These are phyloP conservation scores for Leonotis leonurus DNA, from an alignment of 257 asterid species.

Conservation along the genomic window DNA sequence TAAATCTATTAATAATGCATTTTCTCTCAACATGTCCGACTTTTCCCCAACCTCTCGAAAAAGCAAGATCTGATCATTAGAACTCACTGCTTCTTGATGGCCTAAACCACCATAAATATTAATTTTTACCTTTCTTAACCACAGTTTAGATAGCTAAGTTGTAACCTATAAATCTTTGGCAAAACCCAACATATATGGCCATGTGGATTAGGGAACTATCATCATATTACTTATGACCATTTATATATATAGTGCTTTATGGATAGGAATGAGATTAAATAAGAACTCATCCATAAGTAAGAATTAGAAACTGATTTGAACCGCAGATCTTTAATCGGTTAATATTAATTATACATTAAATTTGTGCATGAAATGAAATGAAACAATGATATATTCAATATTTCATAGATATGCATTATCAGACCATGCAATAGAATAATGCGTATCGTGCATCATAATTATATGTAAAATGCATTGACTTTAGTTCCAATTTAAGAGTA, in stretches of 20 bases:
- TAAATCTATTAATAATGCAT: background rate
- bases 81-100: conserved; percentile 22
- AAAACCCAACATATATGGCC: background rate
- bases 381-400: too few species aligned
- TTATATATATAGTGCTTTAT: background rate
- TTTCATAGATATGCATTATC: too few species aligned
- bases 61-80: background rate
- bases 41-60: conserved; percentile 17
- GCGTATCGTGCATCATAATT: too few species aligned
- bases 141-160: conserved; percentile 19
- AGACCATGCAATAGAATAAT: too few species aligned
- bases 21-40: conserved; percentile 22
- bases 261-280: too few species aligned
- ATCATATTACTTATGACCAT: background rate
- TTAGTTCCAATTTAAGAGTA: too few species aligned
- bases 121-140: conserved; percentile 18
- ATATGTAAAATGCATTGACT: too few species aligned
- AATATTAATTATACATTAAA: too few species aligned
- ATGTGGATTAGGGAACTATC: background rate
- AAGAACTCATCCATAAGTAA: too few species aligned
- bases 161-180: conserved; percentile 11
- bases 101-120: conserved; percentile 30
- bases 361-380: too few species aligned
- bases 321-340: too few species aligned
- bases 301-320: too few species aligned